These are phyloP conservation scores for Colletotrichum australisinense DNA, from an alignment of 2,329 filamentous ascomycete species.

Conservation along the genomic window DNA sequence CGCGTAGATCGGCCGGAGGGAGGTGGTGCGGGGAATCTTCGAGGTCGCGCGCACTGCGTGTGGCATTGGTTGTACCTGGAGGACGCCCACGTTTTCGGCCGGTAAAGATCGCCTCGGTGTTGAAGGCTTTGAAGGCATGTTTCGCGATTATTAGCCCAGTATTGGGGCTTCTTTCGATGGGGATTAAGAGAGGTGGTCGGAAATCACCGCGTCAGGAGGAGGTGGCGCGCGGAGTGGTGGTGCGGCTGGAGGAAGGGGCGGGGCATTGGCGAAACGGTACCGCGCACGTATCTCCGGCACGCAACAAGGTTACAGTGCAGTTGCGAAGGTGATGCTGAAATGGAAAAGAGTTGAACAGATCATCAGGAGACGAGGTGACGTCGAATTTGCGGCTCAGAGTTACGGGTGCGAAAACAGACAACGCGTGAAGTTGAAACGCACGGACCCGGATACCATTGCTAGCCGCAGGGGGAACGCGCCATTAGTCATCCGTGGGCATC, in stretches of 20 bases:
- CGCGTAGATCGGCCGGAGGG: constrained; percentile 47
- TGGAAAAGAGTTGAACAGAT: constrained; percentile 20
- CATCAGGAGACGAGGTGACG: constrained; percentile 48
- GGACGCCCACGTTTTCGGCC: constrained; percentile 61
- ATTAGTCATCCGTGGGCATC: constrained; percentile 35
- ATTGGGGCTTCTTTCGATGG: constrained; percentile 30
- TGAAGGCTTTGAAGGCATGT: constrained; percentile 48
- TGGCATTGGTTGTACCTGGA: constrained; percentile 54
- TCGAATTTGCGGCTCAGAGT: constrained; percentile 44
- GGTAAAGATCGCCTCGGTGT: constrained; percentile 55
- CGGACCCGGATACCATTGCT: constrained; percentile 40
- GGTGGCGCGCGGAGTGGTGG: constrained; percentile 38
- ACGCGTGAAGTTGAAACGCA: constrained; percentile 54
- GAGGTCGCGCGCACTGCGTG: constrained; percentile 51
- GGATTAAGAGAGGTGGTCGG: constrained; percentile 9
- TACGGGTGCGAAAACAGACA: constrained; percentile 50
- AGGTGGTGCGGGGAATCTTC: constrained; percentile 45
- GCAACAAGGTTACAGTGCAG: constrained; percentile 36
- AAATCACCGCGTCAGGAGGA: constrained; percentile 40
- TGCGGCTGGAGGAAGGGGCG: constrained; percentile 35
- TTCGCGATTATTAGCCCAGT: constrained; percentile 4
- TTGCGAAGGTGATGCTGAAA: constrained; percentile 22
- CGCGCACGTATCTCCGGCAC: constrained; percentile 36
- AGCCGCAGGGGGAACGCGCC: constrained; percentile 31
- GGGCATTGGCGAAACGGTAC: constrained; percentile 36